Conservation (phyloP, 495 filamentous ascomycete genomes). For the Cryomyces minteri region DNA sequence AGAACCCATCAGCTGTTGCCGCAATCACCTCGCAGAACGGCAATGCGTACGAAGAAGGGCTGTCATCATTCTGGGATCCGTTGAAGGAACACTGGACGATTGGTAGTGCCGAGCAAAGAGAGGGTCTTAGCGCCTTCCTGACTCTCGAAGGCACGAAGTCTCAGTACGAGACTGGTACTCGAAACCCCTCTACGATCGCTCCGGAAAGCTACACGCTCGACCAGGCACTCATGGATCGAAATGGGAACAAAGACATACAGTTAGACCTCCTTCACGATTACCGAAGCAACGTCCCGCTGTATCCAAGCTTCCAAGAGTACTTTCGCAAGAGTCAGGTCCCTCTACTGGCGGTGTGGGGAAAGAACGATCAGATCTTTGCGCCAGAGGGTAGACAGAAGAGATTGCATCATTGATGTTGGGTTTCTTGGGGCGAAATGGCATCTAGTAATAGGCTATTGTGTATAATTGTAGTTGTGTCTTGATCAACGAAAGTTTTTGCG, state of each 20-base stretch:
- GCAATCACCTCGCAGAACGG: conserved; percentile 45
- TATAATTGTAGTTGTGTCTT: too few species aligned
- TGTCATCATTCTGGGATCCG: conserved; percentile 34
- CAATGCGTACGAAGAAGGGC: conserved; percentile 43
- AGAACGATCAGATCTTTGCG: conserved; percentile 39
- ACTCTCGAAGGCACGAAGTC: conserved; percentile 28
- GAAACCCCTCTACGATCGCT: conserved; percentile 19
- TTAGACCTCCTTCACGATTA: conserved; percentile 41
- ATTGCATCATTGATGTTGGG: conserved; percentile 29
- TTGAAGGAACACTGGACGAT: conserved; percentile 30
- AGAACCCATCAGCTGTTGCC: conserved; percentile 25
- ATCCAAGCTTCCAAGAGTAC: conserved; percentile 40
- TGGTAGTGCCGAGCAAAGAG: conserved; percentile 19
- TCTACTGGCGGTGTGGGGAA: conserved; percentile 42
- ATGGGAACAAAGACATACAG: conserved; percentile 36
- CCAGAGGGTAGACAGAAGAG: conserved; percentile 27
- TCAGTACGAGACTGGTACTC: conserved; percentile 34
- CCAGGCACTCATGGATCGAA: conserved; percentile 14
- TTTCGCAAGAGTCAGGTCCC: conserved; percentile 34
- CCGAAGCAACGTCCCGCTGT: conserved; percentile 31
- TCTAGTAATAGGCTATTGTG: too few species aligned
- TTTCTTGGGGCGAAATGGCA: conserved; percentile 22
- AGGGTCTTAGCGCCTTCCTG: conserved; percentile 22
- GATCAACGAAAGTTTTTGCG: too few species aligned
- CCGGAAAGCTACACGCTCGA: conserved; percentile 35